Base-by-base conservation (phyloP, 805 yeast genomes). In the Schwanniomyces sp. region DNA sequence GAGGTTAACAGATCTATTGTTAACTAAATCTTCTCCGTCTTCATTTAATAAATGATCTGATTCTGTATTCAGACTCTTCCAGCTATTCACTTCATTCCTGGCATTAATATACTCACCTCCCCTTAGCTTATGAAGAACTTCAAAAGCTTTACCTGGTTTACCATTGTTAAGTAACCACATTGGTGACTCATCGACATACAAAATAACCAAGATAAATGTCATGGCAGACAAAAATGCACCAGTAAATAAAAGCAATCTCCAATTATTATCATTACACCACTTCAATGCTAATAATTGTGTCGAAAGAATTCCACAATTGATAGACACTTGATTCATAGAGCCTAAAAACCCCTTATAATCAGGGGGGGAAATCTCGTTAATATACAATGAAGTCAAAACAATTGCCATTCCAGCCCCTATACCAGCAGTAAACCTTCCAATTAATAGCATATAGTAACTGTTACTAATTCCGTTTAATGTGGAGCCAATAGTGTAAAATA, bases 391-490 rank as follows among this genome's bases (percentile, higher is more conserved):
- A 0, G 91, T 86, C 14, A 88, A 82, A 3, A 94, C 98, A 48
- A 94, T 78, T 1, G 92, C 85, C 10, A 84, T 74, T 4, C 99
- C 99, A 7, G 97, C 95, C 1, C 88, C 96, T 2, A 90, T 42
- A 0, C 99, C 99, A 16, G 88, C 80, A 4, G 88, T 56, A 46
- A 90, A 76, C 49, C 99, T 76, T 0, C 97, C 97, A 11, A 79
- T 4, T 10, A 81, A 58, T 51, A 92, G 64, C 1, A 60, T 51
- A 3, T 43, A 4, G 50, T 78, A 78, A 9, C 70, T 56, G 41
- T 74, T 67, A 5, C 87, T 71, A 7, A 69, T 50, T 11, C 83
- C 80, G 62, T 86, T 83, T 8, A 87, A 48, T 3, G 77, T 55
- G 0, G 94, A 84, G 0, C 96, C 96, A 14, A 83, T 34, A 7